Evolutionary conservation across 2,329 filamentous ascomycete genomes (phyloP).

Genomic region (Chaetomiaceae sp.): DNA sequence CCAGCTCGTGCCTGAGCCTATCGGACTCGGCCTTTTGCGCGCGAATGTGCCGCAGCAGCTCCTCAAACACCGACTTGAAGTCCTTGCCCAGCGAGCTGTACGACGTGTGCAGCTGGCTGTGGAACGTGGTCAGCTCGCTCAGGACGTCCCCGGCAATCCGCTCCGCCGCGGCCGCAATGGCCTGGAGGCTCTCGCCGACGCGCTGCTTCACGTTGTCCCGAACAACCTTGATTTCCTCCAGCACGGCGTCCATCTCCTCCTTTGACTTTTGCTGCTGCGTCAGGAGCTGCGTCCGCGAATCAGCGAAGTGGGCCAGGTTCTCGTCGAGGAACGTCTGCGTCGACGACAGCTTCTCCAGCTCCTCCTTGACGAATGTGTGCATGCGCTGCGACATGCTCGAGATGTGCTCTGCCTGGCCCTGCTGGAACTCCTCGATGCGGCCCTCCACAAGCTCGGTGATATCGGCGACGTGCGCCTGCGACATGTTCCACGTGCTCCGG

Average conservation of each 20-base stretch:
- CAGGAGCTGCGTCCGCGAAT: constrained; percentile 64
- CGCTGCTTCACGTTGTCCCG: constrained; percentile 82
- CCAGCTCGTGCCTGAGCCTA: constrained; percentile 65
- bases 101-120: constrained; percentile 73
- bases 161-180: constrained; percentile 78
- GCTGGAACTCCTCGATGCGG: constrained; percentile 67
- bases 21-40: constrained; percentile 75
- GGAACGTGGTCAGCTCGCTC: constrained; percentile 78
- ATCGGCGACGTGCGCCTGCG: constrained; percentile 69
- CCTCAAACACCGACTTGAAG: constrained; percentile 81
- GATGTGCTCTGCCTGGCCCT: constrained; percentile 68
- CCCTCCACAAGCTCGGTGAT: constrained; percentile 74
- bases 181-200: constrained; percentile 78
- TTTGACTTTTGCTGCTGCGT: constrained; percentile 65
- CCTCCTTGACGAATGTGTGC: constrained; percentile 69
- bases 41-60: constrained; percentile 68
- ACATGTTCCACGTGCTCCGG: constrained; percentile 70
- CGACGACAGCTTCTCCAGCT: constrained; percentile 65
- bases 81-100: constrained; percentile 81
- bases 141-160: constrained; percentile 87
- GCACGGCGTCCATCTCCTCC: constrained; percentile 82
- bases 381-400: constrained; percentile 65
- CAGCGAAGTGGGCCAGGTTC: constrained; percentile 63
- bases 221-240: constrained; percentile 88
- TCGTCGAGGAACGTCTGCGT: constrained; percentile 68